Base-by-base conservation (phyloP, 257 asterid genomes). In the Solanum sitiens region DNA sequence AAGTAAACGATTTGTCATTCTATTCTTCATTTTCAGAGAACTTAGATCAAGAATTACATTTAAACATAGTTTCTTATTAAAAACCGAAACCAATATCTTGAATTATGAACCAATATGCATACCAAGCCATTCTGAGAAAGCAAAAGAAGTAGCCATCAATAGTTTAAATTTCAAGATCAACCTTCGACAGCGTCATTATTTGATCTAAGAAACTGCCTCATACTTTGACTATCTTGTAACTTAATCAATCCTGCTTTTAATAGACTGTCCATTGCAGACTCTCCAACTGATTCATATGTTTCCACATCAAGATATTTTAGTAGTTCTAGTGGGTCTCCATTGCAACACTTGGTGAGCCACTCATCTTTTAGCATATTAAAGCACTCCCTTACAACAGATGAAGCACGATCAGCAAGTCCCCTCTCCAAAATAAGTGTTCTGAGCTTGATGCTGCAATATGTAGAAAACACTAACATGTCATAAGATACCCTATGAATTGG, bases 301-400 rank as follows among this genome's bases (percentile, higher is more conserved):
- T 97, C 99, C 85, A 97, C 98, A 90, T 97, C 99, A 86, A 97
- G 98, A 91, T 87, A 97, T 89, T 93, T 94, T 85, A 97, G 96
- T 83, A 97, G 93, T 89, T 92, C 90, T 76, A 95, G 87, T 68
- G 95, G 95, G 90, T 96, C 94, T 84, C 94, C 96, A 42, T 92
- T 92, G 95, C 99, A 95, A 90, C 92, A 91, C 87, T 95, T 95
- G 70, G 89, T 93, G 80, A 95, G 98, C 99, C 99, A 97, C 87
- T 95, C 98, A 87, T 95, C 98, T 92, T 93, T 95, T 94, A 97
- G 82, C 96, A 95, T 89, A 87, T 89, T 94, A 89, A 95, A 91
- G 89, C 99, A 97, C 92, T 95, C 98, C 86, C 92, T 95, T 84
- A 92, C 91, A 14, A 95, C 98, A 88, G 95, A 93, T 53, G 93